These are phyloP conservation scores for Lanmaoa rubissima DNA, from an alignment of 768 basidiomycete genomes.

Conservation along the genomic window DNA sequence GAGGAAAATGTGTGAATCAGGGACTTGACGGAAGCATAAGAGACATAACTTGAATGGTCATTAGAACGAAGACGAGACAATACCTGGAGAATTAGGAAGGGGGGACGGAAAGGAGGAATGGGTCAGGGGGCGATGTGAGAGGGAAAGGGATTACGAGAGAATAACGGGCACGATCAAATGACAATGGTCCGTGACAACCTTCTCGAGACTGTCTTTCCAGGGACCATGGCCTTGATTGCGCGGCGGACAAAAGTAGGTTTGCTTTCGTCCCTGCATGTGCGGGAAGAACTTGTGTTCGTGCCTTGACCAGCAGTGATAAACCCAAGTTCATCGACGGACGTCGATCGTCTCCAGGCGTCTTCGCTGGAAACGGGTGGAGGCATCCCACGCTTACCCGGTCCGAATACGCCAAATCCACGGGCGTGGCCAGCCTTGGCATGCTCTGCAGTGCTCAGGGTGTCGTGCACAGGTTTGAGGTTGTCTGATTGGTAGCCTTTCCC, in stretches of 20 bases:
- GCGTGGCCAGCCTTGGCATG: constrained; percentile 17
- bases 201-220: constrained; percentile 55
- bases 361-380: constrained; percentile 73
- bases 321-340: constrained; percentile 68
- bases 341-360: constrained; percentile 44
- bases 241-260: constrained; percentile 57
- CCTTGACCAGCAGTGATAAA: constrained; percentile 41
- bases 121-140: too few species aligned
- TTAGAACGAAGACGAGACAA: constrained; percentile 15
- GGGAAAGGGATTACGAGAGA: background rate
- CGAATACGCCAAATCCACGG: constrained; percentile 31
- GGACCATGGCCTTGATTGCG: constrained; percentile 75
- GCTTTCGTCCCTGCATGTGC: constrained; percentile 44
- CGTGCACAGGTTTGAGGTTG: constrained; percentile 44
- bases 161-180: constrained; percentile 14
- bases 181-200: constrained; percentile 44
- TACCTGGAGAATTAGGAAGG: background rate
- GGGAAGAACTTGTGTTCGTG: constrained; percentile 19
- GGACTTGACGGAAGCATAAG: constrained; percentile 14
- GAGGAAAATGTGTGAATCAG: constrained; percentile 2
- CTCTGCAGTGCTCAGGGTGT: constrained; percentile 25
- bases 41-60: constrained; percentile 12
- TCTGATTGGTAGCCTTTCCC: constrained; percentile 83
- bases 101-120: too few species aligned
- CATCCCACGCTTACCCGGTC: constrained; percentile 51